Evolutionary conservation across 108 stramenopile genomes (phyloP).

Genomic region (Cylindrotheca closterium): DNA sequence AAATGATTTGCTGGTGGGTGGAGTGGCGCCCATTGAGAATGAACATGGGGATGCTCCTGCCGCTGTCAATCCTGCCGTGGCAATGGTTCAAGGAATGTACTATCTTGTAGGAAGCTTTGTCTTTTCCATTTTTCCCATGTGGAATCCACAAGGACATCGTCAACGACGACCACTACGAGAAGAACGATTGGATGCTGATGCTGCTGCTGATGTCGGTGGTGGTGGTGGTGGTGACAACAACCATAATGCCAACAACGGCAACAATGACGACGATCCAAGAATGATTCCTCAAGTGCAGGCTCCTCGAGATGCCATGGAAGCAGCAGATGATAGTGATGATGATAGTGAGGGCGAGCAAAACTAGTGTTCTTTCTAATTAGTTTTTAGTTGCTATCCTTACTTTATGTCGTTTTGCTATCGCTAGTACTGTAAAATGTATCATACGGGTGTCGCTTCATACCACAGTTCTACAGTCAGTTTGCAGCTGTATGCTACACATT

Average conservation of each 20-base stretch:
- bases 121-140: constrained; percentile 43
- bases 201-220: neutral
- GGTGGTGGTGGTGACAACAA: neutral
- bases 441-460: too few species aligned
- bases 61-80: constrained; percentile 1
- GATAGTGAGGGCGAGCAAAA: neutral
- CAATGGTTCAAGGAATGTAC: constrained; percentile 9
- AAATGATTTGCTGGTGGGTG: neutral
- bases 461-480: too few species aligned
- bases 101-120: constrained; percentile 36
- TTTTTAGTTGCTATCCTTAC: too few species aligned
- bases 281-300: neutral
- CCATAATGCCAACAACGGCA: neutral
- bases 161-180: neutral
- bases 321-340: neutral
- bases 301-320: constrained; percentile 3
- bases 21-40: neutral
- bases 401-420: too few species aligned
- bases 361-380: neutral
- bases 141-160: constrained; percentile 24
- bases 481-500: too few species aligned
- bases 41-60: neutral
- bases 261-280: neutral
- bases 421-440: too few species aligned
- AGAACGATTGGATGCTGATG: neutral